Evolutionary conservation across 495 filamentous ascomycete species (phyloP).

Genomic region (Sphaerosporella brunnea): DNA sequence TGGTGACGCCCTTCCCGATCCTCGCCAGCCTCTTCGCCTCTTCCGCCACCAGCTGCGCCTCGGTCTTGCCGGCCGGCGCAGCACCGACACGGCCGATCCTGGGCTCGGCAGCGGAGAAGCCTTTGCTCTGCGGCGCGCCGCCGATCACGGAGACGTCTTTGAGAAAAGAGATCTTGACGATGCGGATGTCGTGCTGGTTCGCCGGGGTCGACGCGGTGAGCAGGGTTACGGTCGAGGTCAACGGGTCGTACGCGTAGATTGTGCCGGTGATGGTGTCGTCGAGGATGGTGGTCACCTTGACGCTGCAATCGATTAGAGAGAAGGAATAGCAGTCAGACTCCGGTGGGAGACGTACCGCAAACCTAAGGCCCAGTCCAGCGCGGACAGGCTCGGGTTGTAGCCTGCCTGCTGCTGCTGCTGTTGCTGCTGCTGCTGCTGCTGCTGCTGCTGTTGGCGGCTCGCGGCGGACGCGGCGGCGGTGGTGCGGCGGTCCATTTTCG

Average conservation of each 20-base stretch:
- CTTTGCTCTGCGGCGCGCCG: constrained; percentile 25
- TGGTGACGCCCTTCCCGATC: constrained; percentile 44
- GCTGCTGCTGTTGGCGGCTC: not conserved
- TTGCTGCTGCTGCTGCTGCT: too few species aligned
- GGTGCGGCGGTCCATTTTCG: constrained; percentile 6
- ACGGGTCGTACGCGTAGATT: constrained; percentile 48
- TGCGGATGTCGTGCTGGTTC: constrained; percentile 37
- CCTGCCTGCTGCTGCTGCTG: too few species aligned
- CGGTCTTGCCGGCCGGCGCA: constrained; percentile 36
- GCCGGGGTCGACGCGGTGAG: constrained; percentile 30
- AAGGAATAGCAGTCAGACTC: constrained; percentile 2
- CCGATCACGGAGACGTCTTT: constrained; percentile 40
- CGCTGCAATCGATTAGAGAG: constrained; percentile 27
- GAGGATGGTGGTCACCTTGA: constrained; percentile 44
- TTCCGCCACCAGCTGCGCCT: constrained; percentile 34
- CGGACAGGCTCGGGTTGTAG: constrained; percentile 7
- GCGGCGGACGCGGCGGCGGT: not conserved
- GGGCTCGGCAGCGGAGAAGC: constrained; percentile 30
- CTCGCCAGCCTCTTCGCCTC: constrained; percentile 38
- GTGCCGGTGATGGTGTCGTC: constrained; percentile 40
- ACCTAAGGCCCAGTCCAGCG: constrained; percentile 25
- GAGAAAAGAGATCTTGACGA: constrained; percentile 46
- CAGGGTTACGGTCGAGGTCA: constrained; percentile 47
- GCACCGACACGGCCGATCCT: constrained; percentile 34
- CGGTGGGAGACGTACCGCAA: constrained; percentile 16